Evolutionary conservation across 192 early-diverging fungal genomes (phyloP), one percentile per base, ranked within the genome.

Genomic region (Chytriomyces hyalinus): DNA sequence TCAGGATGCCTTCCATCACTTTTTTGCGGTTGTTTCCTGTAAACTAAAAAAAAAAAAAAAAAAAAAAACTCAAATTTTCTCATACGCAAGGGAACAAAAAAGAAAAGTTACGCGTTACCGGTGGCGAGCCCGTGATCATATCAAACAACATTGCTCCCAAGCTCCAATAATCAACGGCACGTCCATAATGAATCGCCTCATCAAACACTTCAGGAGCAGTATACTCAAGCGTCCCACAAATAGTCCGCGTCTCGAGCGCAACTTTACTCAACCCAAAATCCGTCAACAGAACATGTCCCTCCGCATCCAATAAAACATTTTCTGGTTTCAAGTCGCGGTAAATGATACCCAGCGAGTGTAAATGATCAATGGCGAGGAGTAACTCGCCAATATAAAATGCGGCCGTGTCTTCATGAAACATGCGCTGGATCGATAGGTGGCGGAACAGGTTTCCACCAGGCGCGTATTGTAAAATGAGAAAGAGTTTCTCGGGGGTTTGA

Each of bases 181-280:
- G 70, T 43, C 77, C 81, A 68, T 87, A 87, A 11, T 24, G 47
- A 3, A 10, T 6, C 36, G 60, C 49, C 43, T 84, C 79, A 26
- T 81, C 62, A 3, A 90, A 43, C 9, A 88, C 78, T 75, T 87
- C 82, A 8, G 92, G 92, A 3, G 92, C 93, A 73, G 92, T 90
- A 70, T 91, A 95, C 73, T 94, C 92, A 6, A 89, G 85, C 6
- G 94, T 93, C 13, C 93, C 93, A 81, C 93, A 95, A 22, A 95
- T 83, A 0, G 92, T 73, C 73, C 84, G 43, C 84, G 92, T 83
- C 47, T 81, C 78, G 17, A 82, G 63, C 46, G 81, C 80, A 5
- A 93, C 94, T 82, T 98, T 98, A n/a, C 90, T 92, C 2, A 98
- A 87, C 1, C 96, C 96, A 87, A 97, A 98, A 80, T 98, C 96